A percentile compares a stretch with the other conserved stretches of the same genome.
phyloP scores from a whole-genome alignment of 352 stramenopile genomes.

The Globisporangium recalcitrans region DNA sequence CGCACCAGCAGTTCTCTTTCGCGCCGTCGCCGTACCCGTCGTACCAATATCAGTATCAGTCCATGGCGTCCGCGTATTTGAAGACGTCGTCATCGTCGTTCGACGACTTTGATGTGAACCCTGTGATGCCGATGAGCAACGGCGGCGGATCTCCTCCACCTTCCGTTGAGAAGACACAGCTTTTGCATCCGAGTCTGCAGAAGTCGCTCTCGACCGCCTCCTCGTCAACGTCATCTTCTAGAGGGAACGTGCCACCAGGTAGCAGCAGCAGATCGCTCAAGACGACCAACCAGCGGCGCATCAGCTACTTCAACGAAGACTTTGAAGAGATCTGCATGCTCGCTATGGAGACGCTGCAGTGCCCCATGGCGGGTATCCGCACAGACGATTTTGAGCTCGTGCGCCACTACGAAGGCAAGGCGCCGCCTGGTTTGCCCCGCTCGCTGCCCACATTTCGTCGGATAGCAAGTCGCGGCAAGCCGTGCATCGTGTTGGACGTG shows the following conservation, averaged over 20 bases:
- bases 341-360: conserved; percentile 83
- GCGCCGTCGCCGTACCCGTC: not conserved
- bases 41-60: conserved; percentile 10
- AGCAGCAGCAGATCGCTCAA: conserved; percentile 34
- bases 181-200: conserved; percentile 16
- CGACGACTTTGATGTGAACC: conserved; percentile 42
- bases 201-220: conserved; percentile 25
- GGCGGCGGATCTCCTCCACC: not conserved
- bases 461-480: conserved; percentile 80
- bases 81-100: conserved; percentile 39
- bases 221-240: conserved; percentile 21
- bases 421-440: conserved; percentile 48
- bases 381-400: conserved; percentile 87
- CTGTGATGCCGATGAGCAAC: conserved; percentile 10
- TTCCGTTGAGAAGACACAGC: conserved; percentile 11
- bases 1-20: not conserved
- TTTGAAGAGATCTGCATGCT: conserved; percentile 87
- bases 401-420: conserved; percentile 63
- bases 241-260: conserved; percentile 14
- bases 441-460: conserved; percentile 83
- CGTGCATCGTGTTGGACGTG: conserved; percentile 85
- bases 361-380: conserved; percentile 82
- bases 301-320: conserved; percentile 86
- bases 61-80: conserved; percentile 8
- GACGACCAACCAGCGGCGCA: conserved; percentile 32